Evolutionary conservation across 1,139 yeast species (phyloP), one percentile per base, ranked within the genome.

Genomic region (Geotrichum australiense): DNA sequence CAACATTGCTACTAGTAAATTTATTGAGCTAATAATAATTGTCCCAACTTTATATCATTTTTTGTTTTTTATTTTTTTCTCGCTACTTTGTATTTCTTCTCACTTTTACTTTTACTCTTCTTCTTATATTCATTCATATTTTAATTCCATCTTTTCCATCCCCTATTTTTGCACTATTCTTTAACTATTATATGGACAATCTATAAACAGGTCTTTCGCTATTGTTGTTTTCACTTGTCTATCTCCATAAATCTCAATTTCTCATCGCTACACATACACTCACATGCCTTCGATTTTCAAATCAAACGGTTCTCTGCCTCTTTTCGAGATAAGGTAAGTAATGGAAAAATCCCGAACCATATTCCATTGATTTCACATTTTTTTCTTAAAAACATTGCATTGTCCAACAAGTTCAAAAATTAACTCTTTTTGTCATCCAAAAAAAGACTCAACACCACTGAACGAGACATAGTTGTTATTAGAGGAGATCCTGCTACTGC

Each of bases 401-500:
- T 12, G 41, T 16, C 24, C 35, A 1, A 66, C 80, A 1, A 62
- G 78, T 30, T 75, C 78, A 54, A 84, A 78, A 46, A 76, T n/a
- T n/a, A n/a, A n/a, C n/a, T n/a, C n/a, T n/a, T n/a, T n/a, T n/a
- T n/a, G n/a, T n/a, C n/a, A 80, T n/a, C 14, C 12, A 5, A 6
- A 26, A 26, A 26, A 49, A 65, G 87, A 42, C 62, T 80, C 35
- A 72, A 74, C 42, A 76, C 84, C 35, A 65, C 73, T 11, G 93
- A 84, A 37, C 81, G 80, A 50, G 94, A 87, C 56, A 93, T 87
- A 5, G 64, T 91, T 15, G 76, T 91, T 3, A 62, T 91, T 28
- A 80, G 89, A 53, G 98, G 98, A 1, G 55, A 76, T 2, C 76
- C 82, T 2, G 72, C 73, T 35, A 91, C 80, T 43, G 95, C 97